These are phyloP conservation scores for Litsea cubeba DNA, from an alignment of 164 flowering plant genomes.

Conservation along the genomic window DNA sequence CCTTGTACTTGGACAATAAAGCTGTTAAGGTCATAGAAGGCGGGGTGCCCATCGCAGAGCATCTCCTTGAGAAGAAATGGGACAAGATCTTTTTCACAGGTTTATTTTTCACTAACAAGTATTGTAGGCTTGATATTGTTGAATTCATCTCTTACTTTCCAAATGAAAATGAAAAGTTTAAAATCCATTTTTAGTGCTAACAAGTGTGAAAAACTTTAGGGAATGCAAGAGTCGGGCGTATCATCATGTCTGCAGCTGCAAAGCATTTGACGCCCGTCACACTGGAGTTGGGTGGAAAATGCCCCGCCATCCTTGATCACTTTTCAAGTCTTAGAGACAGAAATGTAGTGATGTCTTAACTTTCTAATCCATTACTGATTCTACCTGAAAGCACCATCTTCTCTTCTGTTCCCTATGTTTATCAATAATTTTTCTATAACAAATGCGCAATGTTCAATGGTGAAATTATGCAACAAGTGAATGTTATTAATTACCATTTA, in stretches of 20 bases:
- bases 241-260: conserved; percentile 82
- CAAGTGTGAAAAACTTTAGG: conserved; percentile 33
- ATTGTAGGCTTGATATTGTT: too few relatives aligned
- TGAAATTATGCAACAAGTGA: background rate
- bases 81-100: conserved; percentile 97
- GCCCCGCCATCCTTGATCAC: conserved; percentile 56
- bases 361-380: background rate
- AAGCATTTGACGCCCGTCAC: conserved; percentile 87
- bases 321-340: background rate
- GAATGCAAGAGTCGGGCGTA: conserved; percentile 55
- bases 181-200: background rate
- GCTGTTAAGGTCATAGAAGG: conserved; percentile 72
- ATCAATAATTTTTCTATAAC: background rate
- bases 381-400: background rate
- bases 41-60: conserved; percentile 35
- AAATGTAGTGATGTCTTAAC: background rate
- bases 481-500: too few relatives aligned
- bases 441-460: background rate
- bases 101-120: conserved; percentile 1
- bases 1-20: conserved; percentile 52
- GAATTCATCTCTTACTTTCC: background rate
- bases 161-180: background rate
- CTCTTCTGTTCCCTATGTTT: background rate
- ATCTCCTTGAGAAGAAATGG: conserved; percentile 65
- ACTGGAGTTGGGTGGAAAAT: conserved; percentile 89